Evolutionary conservation across 345 rosid species (phyloP).

Genomic region (Eucalyptus pauciflora): DNA sequence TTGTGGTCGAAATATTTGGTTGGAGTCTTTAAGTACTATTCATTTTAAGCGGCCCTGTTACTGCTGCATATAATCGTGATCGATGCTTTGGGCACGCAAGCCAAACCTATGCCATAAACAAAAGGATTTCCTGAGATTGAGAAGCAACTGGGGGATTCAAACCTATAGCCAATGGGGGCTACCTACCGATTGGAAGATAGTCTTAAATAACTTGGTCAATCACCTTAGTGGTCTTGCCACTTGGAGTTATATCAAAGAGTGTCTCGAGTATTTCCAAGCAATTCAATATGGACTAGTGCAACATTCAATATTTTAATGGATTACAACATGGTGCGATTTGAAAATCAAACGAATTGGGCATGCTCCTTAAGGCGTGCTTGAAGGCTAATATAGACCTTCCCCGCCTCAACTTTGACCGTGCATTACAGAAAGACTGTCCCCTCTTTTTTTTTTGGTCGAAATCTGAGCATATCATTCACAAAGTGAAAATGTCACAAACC

Average conservation of each 20-base stretch:
- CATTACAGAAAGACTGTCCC: not conserved
- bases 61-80: not conserved
- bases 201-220: not conserved
- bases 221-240: not conserved
- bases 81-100: not conserved
- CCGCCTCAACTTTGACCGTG: not conserved
- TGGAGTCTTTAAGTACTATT: not conserved
- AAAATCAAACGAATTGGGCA: not conserved
- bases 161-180: not conserved
- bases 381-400: not conserved
- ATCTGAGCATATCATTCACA: no score
- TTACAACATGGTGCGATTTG: no score
- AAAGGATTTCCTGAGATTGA: not conserved
- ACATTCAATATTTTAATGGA: no score
- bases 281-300: no score
- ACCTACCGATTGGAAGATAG: not conserved
- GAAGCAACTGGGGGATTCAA: not conserved
- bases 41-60: not conserved
- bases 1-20: no score
- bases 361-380: not conserved
- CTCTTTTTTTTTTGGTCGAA: no score
- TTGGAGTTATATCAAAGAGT: not conserved
- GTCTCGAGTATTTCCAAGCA: no score
- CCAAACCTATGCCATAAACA: not conserved
- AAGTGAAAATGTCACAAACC: no score